Base-by-base conservation (phyloP, 2,329 filamentous ascomycete genomes). In the Paecilomyces sp. region DNA sequence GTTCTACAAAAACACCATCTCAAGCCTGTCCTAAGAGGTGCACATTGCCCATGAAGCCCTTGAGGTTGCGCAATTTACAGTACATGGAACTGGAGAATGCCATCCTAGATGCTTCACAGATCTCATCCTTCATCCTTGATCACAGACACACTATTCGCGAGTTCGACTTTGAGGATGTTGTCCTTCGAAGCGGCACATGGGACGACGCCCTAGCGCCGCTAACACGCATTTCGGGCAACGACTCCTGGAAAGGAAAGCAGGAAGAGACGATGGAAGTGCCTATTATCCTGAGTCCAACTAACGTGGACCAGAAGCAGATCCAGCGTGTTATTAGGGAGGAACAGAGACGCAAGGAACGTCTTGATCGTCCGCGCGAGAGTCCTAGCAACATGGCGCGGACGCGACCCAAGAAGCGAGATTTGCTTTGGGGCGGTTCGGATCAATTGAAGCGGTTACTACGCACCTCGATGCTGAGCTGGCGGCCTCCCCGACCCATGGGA, bases 141-240 rank as follows among this genome's bases (percentile, higher is more conserved):
- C 90, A 96, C 74, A 82, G 85, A 31, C 78, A 79, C 58, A 88
- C 85, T 0, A 84, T 95, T 54, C 81, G 83, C 63, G 88, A 93
- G 69, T 91, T 93, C 69, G 87, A 91, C 71, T 91, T 95, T 72
- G 87, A 92, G 70, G 87, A 90, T 63, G 86, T 92, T 18, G 80
- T 83, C 31, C 81, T 96, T 52, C 81, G 85, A 56, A 82, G 84
- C 61, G 91, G 89, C 30, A 88, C 81, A 60, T 96, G 91, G 91
- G 88, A 94, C 60, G 88, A 92, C 31, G 91, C 90, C 0, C 82
- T 96, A n/a, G 84, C 86, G 47, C 88, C 89, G 1, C 77, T 95
- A 59, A 85, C 83, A 13, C 62, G 61, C 28, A 72, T 73, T 47
- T 67, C 68, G 25, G 67, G 67, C 13, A 68, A 64, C 56, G 74